phyloP scores from a whole-genome alignment of 495 filamentous ascomycete genomes.

The Penicillium lagena region DNA sequence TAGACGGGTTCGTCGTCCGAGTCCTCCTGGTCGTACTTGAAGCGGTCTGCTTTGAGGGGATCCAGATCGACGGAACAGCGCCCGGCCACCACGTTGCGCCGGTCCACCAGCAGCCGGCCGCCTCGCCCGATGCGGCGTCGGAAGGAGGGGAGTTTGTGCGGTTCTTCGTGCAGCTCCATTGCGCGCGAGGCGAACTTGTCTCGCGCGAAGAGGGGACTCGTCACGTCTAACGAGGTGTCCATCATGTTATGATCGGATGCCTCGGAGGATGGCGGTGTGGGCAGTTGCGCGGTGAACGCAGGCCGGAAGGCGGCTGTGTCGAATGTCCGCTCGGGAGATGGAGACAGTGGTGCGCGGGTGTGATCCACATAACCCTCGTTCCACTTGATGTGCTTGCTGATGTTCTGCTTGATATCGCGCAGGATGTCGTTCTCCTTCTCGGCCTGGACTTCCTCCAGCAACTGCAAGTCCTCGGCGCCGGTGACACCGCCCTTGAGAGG shows the following conservation, averaged over 20 bases:
- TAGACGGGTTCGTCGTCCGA: slow-evolving; percentile 69
- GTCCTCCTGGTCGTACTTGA: slow-evolving; percentile 70
- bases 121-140: slow-evolving; percentile 67
- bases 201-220: slow-evolving; percentile 36
- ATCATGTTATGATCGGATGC: slow-evolving; percentile 49
- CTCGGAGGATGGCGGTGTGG: slow-evolving; percentile 79
- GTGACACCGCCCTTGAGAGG: slow-evolving; percentile 61
- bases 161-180: slow-evolving; percentile 42
- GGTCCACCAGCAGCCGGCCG: slow-evolving; percentile 76
- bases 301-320: slow-evolving; percentile 61
- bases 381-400: slow-evolving; percentile 78
- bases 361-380: slow-evolving; percentile 78
- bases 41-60: slow-evolving; percentile 58
- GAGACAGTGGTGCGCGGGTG: slow-evolving; percentile 74
- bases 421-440: slow-evolving; percentile 79
- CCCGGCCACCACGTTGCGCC: slow-evolving; percentile 43
- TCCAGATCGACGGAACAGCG: slow-evolving; percentile 46
- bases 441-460: slow-evolving; percentile 66
- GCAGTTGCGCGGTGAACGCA: slow-evolving; percentile 75
- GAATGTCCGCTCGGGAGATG: slow-evolving; percentile 49
- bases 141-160: slow-evolving; percentile 51
- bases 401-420: slow-evolving; percentile 70
- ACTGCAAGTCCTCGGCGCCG: slow-evolving; percentile 65
- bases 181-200: slow-evolving; percentile 42
- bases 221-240: slow-evolving; percentile 38